Evolutionary conservation across 2,329 filamentous ascomycete genomes (phyloP), one percentile per base, ranked within the genome.

Genomic region (Purpureocillium takamizusanense): DNA sequence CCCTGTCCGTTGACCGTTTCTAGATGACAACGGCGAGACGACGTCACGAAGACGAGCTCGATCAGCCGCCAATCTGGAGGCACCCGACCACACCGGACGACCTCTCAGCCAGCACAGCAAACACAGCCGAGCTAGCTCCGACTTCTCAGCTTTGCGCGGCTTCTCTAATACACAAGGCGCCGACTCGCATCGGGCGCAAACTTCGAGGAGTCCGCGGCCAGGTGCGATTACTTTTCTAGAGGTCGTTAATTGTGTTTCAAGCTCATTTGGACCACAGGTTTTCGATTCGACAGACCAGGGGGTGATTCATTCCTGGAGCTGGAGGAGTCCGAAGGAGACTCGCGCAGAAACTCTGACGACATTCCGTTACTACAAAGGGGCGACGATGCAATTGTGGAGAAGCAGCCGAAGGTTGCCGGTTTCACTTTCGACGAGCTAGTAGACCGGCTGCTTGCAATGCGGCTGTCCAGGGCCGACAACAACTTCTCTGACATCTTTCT

Each of bases 401-500:
- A 56, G 34, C 66, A 70, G 9, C 58, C 66, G 18, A 78, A 72
- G 53, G 57, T 64, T 35, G 55, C 63, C 2, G 78, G 78, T 3
- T 60, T 78, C 14, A 65, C 66, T 3, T 78, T 82, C 48, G 79
- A 84, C 43, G 83, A 88, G 39, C 66, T 92, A 4, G 86, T 97
- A 15, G 87, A 95, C 59, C 82, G 88, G n/a, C 72, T 98, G 31
- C 71, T 97, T 17, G 75, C 81, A 1, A 76, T 86, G 44, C 85
- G 86, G 28, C 81, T 90, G 65, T 88, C 86, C 21, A 88, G 86
- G 54, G 74, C 81, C n/a, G 92, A 97, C 55, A 74, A 76, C 41
- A 95, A 95, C 59, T 98, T 95, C 54, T 76, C 78, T 2, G 79
- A 88, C 33, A 81, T 94, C 14, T 97, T 97, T 52, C 70, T 97